phyloP scores from a whole-genome alignment of 2,329 filamentous ascomycete genomes.

The Epichloe bromicola region DNA sequence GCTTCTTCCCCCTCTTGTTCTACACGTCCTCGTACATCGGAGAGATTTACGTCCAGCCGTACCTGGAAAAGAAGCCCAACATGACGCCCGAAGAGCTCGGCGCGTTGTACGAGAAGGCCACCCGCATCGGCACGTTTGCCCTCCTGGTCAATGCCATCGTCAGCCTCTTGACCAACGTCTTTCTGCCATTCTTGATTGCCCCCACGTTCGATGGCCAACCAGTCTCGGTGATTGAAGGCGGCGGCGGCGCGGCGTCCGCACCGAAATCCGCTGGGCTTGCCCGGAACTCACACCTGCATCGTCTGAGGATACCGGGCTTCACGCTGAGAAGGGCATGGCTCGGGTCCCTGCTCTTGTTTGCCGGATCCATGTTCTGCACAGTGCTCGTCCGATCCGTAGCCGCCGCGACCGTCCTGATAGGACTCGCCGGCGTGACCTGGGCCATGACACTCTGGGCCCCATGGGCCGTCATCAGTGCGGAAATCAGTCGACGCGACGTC shows the following conservation, averaged over 20 bases:
- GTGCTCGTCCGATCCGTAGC: slow-evolving; percentile 61
- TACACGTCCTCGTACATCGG: slow-evolving; percentile 92
- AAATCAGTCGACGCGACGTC: slow-evolving; percentile 74
- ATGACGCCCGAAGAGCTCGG: slow-evolving; percentile 68
- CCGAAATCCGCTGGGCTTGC: background rate
- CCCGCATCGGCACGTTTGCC: slow-evolving; percentile 77
- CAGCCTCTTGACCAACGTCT: slow-evolving; percentile 67
- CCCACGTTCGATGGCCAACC: slow-evolving; percentile 55
- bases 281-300: slow-evolving; percentile 36
- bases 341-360: slow-evolving; percentile 71
- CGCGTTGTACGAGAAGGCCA: slow-evolving; percentile 68
- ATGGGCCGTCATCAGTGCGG: slow-evolving; percentile 86
- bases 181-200: slow-evolving; percentile 75
- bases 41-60: slow-evolving; percentile 81
- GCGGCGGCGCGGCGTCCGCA: background rate
- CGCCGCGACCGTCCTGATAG: slow-evolving; percentile 64
- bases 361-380: slow-evolving; percentile 68
- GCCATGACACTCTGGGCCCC: slow-evolving; percentile 88
- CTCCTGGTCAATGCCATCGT: slow-evolving; percentile 79
- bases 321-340: slow-evolving; percentile 86
- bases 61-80: slow-evolving; percentile 62
- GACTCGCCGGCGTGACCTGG: slow-evolving; percentile 80
- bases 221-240: slow-evolving; percentile 4
- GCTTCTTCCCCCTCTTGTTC: slow-evolving; percentile 91
- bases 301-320: slow-evolving; percentile 64